Evolutionary conservation across 23 red algal genomes (phyloP), one percentile per base, ranked within the genome.

Genomic region (Agarophyton chilense): DNA sequence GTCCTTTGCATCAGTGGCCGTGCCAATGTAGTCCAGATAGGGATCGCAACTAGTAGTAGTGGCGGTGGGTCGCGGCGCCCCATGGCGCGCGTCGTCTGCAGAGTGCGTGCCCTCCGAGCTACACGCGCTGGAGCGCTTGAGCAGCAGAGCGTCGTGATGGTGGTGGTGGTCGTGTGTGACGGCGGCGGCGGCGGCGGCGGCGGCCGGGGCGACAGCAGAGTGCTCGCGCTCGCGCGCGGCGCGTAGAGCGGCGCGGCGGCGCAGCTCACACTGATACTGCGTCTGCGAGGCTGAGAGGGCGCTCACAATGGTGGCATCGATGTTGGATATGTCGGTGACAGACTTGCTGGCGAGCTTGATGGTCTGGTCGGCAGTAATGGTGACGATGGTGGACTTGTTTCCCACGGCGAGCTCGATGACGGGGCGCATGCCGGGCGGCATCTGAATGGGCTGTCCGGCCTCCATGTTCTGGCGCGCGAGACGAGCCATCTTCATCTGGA

Each of bases 401-500:
- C 79, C 79, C 29, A 65, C 79, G 33, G 52, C 57, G 4, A 84
- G 32, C 42, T 84, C 54, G 22, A 84, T 44, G 11, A 84, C 79
- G 14, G 79, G 79, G 17, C 79, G 18, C 79, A 84, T 84, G 53
- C 79, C 79, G 38, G 79, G 17, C 43, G 79, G 79, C 79, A 84
- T 84, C 4, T 65, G 79, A 25, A 84, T 65, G 40, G 79, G 79
- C 55, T 84, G 54, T 17, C 79, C 79, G 17, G 79, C 79, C 55
- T 84, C 79, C 14, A 84, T 65, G 55, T 56, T 39, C 61, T 84
- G 79, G 13, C 79, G 31, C 3, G 79, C 79, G 32, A 84, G 45
- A 14, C 72, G 72, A 16, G 72, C 72, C 79, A 92, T 75, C 41
- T 80, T 74, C 95, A 92, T 93, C 52, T 77, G 72, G 60, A 92